Base-by-base conservation (phyloP, 2,329 filamentous ascomycete genomes). In the Fusarium begoniae region DNA sequence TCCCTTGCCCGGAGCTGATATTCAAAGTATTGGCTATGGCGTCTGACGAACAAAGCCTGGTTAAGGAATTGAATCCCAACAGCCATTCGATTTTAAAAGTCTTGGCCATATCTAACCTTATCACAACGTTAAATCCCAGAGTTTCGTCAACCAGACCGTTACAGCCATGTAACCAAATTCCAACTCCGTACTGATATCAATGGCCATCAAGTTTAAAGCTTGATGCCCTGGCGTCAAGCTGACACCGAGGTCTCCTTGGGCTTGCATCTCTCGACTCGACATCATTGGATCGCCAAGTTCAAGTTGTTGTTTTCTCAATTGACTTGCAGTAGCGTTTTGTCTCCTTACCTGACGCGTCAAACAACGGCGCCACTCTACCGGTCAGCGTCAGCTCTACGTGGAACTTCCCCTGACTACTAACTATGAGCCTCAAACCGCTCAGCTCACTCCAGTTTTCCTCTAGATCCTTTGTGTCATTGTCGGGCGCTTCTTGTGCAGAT, bases 381-480 rank as follows among this genome's bases (percentile, higher is more conserved):
- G 44, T 62, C 50, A 45, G 38, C 32, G 28, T 69, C 30, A 41
- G 41, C 41, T 53, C 4, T 53, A 37, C n/a, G 17, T 5, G 18
- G 30, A 55, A 43, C 55, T 67, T 56, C 72, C 67, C 72, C 72
- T 73, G 57, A 75, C 58, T 73, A 59, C 47, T 63, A 26, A 59
- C 47, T 67, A 24, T 38, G 58, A 57, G 69, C 68, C 68, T 75
- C 68, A 64, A 68, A 58, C 59, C 57, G 32, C 40, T 72, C 72
- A 63, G 67, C 71, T 73, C 40, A 45, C 63, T 66, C 69, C 51
- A 72, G 30, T 74, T 69, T 69, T 66, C 51, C 56, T 64, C 45
- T 41, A 32, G 26, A 40, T 37, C n/a, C 13, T 35, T 51, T 54
- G 37, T 20, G 22, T 17, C 15, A 58, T 53, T 35, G 11, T 45